Evolutionary conservation across 768 basidiomycete genomes (phyloP).

Genomic region (Tubosaeta sp.): DNA sequence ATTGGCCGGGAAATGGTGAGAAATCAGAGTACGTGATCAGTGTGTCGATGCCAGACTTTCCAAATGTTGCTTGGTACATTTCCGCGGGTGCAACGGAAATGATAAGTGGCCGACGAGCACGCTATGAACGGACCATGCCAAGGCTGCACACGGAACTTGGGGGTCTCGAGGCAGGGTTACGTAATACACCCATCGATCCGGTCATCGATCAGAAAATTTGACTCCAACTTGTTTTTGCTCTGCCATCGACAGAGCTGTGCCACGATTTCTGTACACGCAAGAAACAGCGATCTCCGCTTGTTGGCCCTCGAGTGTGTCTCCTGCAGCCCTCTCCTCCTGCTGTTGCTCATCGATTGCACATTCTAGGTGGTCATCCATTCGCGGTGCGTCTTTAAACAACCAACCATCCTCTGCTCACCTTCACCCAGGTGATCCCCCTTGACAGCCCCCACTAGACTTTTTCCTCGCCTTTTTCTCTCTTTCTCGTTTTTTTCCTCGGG

Average conservation of each 20-base stretch:
- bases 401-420: slow-evolving; percentile 13
- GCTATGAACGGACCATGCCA: slow-evolving; percentile 5
- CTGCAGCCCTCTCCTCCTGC: slow-evolving; percentile 10
- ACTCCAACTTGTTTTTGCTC: slow-evolving; percentile 1
- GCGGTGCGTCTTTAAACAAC: slow-evolving; percentile 47
- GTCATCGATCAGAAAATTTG: slow-evolving; percentile 16
- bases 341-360: slow-evolving; percentile 7
- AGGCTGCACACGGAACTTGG: too few relatives aligned
- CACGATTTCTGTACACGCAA: slow-evolving; percentile 75
- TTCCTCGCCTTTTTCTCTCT: slow-evolving; percentile 20
- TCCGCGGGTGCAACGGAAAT: slow-evolving; percentile 18
- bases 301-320: slow-evolving; percentile 68
- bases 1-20: too few relatives aligned
- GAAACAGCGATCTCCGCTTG: slow-evolving; percentile 77
- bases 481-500: slow-evolving; percentile 62
- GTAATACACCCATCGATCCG: slow-evolving; percentile 11
- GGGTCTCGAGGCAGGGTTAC: slow-evolving; percentile 14
- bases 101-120: slow-evolving; percentile 12
- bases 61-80: slow-evolving; percentile 15
- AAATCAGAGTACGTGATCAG: too few relatives aligned
- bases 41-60: slow-evolving; percentile 24
- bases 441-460: slow-evolving; percentile 22
- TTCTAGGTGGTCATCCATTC: slow-evolving; percentile 71
- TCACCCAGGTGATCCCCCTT: slow-evolving; percentile 73
- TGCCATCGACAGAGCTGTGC: slow-evolving; percentile 32